Evolutionary conservation across 164 flowering plant genomes (phyloP).

Genomic region (Aristolochia fimbriata): DNA sequence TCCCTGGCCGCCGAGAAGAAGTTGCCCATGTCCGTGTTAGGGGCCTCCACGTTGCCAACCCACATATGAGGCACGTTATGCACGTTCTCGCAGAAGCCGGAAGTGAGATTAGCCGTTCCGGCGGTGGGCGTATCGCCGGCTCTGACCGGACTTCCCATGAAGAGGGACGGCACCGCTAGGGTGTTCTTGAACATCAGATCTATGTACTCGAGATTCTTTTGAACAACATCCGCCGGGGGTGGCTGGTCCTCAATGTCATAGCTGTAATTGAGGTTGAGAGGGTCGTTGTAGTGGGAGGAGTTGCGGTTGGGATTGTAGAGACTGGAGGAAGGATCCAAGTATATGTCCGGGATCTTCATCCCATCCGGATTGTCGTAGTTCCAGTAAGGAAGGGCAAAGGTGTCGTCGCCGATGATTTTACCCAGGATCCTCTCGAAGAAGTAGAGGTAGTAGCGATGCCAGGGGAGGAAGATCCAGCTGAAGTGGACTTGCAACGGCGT

Average conservation of each 20-base stretch:
- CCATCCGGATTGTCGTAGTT: constrained; percentile 4
- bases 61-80: constrained; percentile 1
- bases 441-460: constrained; percentile 9
- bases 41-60: not conserved
- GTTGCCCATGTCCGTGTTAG: constrained; percentile 6
- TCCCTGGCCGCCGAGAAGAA: constrained; percentile 3
- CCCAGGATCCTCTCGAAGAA: constrained; percentile 9
- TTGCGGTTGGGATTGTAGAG: constrained; percentile 6
- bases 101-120: not conserved
- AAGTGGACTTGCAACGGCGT: constrained; percentile 8
- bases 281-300: not conserved
- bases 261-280: not conserved
- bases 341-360: constrained; percentile 5
- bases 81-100: not conserved
- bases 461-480: constrained; percentile 13
- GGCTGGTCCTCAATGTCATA: not conserved
- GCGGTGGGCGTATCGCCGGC: not conserved
- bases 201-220: not conserved
- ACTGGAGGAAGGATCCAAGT: constrained; percentile 1
- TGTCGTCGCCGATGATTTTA: constrained; percentile 3
- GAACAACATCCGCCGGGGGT: not conserved
- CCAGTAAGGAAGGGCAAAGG: constrained; percentile 8
- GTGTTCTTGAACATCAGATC: not conserved
- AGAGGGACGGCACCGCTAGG: not conserved
- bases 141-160: constrained; percentile 2